Base-by-base conservation (phyloP, 257 asterid genomes). In the Rehmannia glutinosa region DNA sequence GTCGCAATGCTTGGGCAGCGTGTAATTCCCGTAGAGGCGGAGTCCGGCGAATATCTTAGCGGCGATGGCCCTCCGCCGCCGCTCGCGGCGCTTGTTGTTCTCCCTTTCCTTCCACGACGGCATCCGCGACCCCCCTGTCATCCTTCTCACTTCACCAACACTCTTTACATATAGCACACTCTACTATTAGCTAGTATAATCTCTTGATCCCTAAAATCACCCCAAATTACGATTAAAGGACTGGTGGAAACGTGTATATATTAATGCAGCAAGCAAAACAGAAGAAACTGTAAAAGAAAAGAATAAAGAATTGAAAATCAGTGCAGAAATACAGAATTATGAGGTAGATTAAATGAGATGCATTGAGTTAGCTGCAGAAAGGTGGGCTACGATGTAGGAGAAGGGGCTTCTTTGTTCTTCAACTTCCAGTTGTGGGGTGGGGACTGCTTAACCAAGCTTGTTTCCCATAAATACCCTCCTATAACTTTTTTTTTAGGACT, bases 41-140 rank as follows among this genome's bases (percentile, higher is more conserved):
- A 90, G 84, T 0, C 97, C 97, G 9, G 93, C 3, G 71, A 77
- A 90, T 16, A 90, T 85, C 85, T 90, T 90, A 42, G 91, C 93
- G 53, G 91, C 95, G 35, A 90, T 78, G 54, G 97, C 97, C 53
- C 97, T 75, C 62, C 97, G 56, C 43, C 88, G 52, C 71, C 95
- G 72, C 82, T 87, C 97, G 27, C 97, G 74, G 24, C 93, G 72
- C 83, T 79, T 83, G 77, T 90, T 90, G 78, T 87, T 85, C 81
- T 90, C 97, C 61, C 97, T 85, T 80, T 90, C 97, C 73, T 84
- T 83, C 94, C 95, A 90, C 9, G 95, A 76, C 35, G 95, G 95
- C 74, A 69, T 76, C 35, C 87, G 69, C 62, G 75, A 82, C 21
- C 21, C 53, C 6, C n/a, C n/a, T n/a, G n/a, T n/a, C n/a, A n/a